Evolutionary conservation across 108 stramenopile species (phyloP), one percentile per base, ranked within the genome.

Genomic region (Poteriospumella lacustris): DNA sequence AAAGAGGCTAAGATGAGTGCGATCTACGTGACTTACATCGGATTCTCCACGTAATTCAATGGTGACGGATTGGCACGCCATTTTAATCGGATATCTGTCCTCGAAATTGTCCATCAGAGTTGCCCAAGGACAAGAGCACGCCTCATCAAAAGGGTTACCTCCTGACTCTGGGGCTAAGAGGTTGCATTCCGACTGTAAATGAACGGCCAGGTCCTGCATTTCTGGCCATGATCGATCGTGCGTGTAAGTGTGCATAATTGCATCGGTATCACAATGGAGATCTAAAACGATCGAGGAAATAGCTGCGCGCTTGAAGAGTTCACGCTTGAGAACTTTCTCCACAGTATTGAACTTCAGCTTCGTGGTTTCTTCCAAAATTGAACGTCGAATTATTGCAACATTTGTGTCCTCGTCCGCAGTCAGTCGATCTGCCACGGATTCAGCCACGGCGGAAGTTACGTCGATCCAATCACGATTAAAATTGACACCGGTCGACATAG

Each of bases 401-500:
- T 73, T 73, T 9, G 26, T n/a, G 26, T 44, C 5, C 5, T 24
- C 40, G 31, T 73, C 70, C 19, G 52, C 52, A 19, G 52, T 56
- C 3, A 42, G 41, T 73, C 9, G 43, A 5, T 56, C 41, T 52
- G 38, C 36, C 9, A 73, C 41, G 19, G 19, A 12, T 9, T 67
- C 64, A 40, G 64, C 64, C 9, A 73, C 70, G 28, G 70, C 31
- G 36, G 9, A 26, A 33, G 12, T 73, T 15, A 44, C 43, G 33
- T 73, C 70, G 33, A 73, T 73, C 70, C 70, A 73, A 33, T 73
- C 70, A 42, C 70, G 70, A 73, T 73, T 73, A 34, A 73, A 73
- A 33, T 73, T 73, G 33, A 19, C 33, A 52, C 70, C 70, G 33
- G 12, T 5, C 3, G 43, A 44, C 26, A 42, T 12, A 28, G 44